Evolutionary conservation across 2,329 filamentous ascomycete genomes (phyloP).

Genomic region (Aureobasidium uvarum): DNA sequence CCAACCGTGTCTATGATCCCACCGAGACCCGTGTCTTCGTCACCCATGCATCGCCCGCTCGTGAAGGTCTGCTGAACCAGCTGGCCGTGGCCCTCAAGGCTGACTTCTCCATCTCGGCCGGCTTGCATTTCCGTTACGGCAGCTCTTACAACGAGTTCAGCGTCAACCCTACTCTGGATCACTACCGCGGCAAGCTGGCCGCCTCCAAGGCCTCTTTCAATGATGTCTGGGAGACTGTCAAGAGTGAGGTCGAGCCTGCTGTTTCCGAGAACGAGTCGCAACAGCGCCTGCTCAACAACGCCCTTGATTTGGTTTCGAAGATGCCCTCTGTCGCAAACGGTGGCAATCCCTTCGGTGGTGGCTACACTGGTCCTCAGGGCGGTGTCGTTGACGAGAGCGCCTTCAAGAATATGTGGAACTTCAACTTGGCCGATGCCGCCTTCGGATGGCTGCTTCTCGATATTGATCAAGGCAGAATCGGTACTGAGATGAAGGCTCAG

Average conservation of each 20-base stretch:
- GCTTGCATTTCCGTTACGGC: constrained; percentile 96
- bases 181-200: constrained; percentile 97
- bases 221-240: constrained; percentile 99
- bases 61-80: constrained; percentile 95
- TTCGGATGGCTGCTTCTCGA: constrained; percentile 96
- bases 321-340: constrained; percentile 95
- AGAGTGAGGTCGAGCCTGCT: constrained; percentile 89
- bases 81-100: constrained; percentile 96
- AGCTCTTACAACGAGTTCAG: constrained; percentile 99
- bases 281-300: constrained; percentile 86
- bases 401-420: constrained; percentile 99
- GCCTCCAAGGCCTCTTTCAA: constrained; percentile 98
- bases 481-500: constrained; percentile 97
- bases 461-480: constrained; percentile 91
- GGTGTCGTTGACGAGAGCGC: constrained; percentile 97
- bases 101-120: constrained; percentile 96
- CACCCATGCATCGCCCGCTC: constrained; percentile 93
- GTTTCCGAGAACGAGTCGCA: constrained; percentile 93
- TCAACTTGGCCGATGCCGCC: constrained; percentile 94
- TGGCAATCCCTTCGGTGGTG: constrained; percentile 93
- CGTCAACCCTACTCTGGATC: constrained; percentile 95
- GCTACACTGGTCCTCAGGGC: constrained; percentile 67
- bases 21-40: constrained; percentile 96
- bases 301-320: constrained; percentile 90
- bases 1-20: constrained; percentile 96